Percentiles rank a stretch among this genome's conserved stretches.
Conservation (phyloP, 805 yeast genomes). For the Ogataea sp. region DNA sequence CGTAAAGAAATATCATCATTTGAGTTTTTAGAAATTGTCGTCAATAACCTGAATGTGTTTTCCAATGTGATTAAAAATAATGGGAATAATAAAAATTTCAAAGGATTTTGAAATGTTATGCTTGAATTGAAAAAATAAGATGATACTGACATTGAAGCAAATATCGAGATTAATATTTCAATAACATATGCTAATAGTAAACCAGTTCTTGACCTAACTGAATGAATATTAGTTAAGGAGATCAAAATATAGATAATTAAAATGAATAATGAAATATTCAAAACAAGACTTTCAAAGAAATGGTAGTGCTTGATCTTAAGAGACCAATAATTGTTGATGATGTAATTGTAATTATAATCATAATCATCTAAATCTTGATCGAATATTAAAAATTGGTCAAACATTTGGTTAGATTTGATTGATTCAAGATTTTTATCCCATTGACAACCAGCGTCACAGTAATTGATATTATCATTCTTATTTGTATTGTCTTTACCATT, state of each 20-base stretch:
- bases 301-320: slow-evolving; percentile 2
- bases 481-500: too few relatives aligned
- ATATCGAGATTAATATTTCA: slow-evolving; percentile 29
- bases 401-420: slow-evolving; percentile 5
- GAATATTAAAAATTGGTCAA: not conserved
- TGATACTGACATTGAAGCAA: slow-evolving; percentile 35
- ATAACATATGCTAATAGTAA: slow-evolving; percentile 34
- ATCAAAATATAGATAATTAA: slow-evolving; percentile 19
- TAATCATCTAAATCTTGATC: not conserved
- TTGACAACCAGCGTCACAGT: slow-evolving; percentile 13
- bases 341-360: not conserved
- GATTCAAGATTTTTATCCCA: slow-evolving; percentile 25
- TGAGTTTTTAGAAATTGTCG: slow-evolving; percentile 30
- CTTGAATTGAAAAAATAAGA: slow-evolving; percentile 26
- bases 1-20: slow-evolving; percentile 37
- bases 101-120: slow-evolving; percentile 29
- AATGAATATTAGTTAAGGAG: slow-evolving; percentile 31
- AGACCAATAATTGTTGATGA: not conserved
- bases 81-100: slow-evolving; percentile 32
- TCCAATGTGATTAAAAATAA: slow-evolving; percentile 36
- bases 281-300: slow-evolving; percentile 13
- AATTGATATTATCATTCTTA: too few relatives aligned
- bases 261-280: slow-evolving; percentile 13
- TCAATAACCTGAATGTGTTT: slow-evolving; percentile 38
- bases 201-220: slow-evolving; percentile 39